Evolutionary conservation across 768 basidiomycete species (phyloP), one percentile per base, ranked within the genome.

Genomic region (Pleurotus pulmonarius): DNA sequence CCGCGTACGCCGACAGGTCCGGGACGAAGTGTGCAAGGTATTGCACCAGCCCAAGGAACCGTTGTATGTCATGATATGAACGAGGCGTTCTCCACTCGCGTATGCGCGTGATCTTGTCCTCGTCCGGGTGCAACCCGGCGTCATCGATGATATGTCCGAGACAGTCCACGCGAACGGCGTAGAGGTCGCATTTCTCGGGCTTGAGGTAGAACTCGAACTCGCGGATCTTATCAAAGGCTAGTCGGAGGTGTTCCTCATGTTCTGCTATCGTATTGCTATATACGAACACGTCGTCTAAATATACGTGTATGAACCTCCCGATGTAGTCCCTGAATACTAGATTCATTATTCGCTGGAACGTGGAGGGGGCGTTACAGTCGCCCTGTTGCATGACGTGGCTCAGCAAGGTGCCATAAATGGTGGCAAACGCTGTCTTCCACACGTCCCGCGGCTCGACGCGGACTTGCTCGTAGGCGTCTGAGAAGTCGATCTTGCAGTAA

Each of bases 391-490:
- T 72, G 1, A 74, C 72, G 3, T 62, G 56, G 20, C 75, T 76
- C 1, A 73, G 25, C 56, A 72, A 74, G 0, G 72, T 75, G 0
- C 79, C 76, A 37, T 65, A 62, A 0, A 69, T 63, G 0, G 73
- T 80, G 0, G 73, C 63, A 1, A 81, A 75, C 0, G 72, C 68
- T 0, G 69, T 72, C 0, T 72, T 68, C 0, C 37, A 43, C 0
- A 78, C 60, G 40, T 77, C 70, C 3, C 67, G 63, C 0, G 57
- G 34, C 0, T 55, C 45, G 1, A 80, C 59, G 0, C 69, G 64
- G 0, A 79, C 69, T 54, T 80, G 78, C 55, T 80, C 70, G 58
- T 76, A 81, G 0, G 75, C 72, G 49, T 77, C 69, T 1, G 67
- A 65, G 24, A 76, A 47, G 49, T 80, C 71, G 3, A 81, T 73